Evolutionary conservation across 148 eudicot species (phyloP).

Genomic region (Drosera capensis): DNA sequence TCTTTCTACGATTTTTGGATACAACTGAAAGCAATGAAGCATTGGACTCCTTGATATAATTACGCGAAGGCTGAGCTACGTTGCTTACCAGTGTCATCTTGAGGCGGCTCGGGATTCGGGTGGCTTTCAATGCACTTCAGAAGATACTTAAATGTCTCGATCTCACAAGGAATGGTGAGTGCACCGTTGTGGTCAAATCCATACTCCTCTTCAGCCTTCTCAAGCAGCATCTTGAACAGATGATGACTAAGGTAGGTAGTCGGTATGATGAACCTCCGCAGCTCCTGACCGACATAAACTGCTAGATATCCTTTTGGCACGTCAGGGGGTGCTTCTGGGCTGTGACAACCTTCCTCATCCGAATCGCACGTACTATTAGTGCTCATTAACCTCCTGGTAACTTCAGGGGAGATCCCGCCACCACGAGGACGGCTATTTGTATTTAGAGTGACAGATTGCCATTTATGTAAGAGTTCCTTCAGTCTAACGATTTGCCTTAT

Average conservation of each 20-base stretch:
- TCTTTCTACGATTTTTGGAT: too few species aligned
- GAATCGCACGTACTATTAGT: slow-evolving; percentile 23
- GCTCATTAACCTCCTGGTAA: slow-evolving; percentile 22
- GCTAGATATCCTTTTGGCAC: slow-evolving; percentile 78
- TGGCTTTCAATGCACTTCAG: slow-evolving; percentile 51
- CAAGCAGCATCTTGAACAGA: slow-evolving; percentile 53
- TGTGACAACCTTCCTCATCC: slow-evolving; percentile 55
- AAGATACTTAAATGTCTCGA: slow-evolving; percentile 76
- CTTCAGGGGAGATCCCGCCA: slow-evolving; percentile 34
- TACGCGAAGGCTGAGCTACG: too few species aligned
- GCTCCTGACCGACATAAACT: slow-evolving; percentile 71
- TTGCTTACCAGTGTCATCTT: slow-evolving; percentile 1
- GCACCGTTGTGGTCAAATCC: slow-evolving; percentile 73
- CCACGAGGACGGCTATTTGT: slow-evolving; percentile 6
- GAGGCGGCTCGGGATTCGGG: slow-evolving; percentile 13
- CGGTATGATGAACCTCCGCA: slow-evolving; percentile 72
- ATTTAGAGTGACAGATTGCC: slow-evolving; percentile 39
- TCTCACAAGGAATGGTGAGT: slow-evolving; percentile 71
- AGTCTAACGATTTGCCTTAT: slow-evolving; percentile 58
- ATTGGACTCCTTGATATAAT: too few species aligned
- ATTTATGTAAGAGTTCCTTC: slow-evolving; percentile 42
- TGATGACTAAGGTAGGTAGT: slow-evolving; percentile 55
- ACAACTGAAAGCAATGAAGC: too few species aligned
- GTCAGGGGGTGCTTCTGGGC: slow-evolving; percentile 49
- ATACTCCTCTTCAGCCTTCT: slow-evolving; percentile 79